Conservation (phyloP, 1,139 yeast genomes). For the Ogataea hybrid region DNA sequence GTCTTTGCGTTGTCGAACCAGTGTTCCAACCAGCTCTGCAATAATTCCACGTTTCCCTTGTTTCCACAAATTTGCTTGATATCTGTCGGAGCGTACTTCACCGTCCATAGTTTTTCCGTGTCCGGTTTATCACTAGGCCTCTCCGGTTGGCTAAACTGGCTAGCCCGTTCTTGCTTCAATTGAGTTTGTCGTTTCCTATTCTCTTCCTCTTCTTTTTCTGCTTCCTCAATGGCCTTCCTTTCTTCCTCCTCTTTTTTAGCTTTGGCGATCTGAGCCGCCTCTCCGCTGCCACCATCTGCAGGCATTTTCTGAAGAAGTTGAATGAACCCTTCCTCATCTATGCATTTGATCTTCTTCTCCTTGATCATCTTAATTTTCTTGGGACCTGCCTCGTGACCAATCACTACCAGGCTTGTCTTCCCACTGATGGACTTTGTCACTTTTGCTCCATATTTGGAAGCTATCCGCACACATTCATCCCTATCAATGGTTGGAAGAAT, state of each 20-base stretch:
- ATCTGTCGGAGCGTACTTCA: slow-evolving; percentile 82
- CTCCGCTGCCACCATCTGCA: slow-evolving; percentile 86
- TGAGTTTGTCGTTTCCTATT: slow-evolving; percentile 31
- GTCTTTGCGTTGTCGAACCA: slow-evolving; percentile 64
- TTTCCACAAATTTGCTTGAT: slow-evolving; percentile 87
- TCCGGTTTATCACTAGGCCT: slow-evolving; percentile 37
- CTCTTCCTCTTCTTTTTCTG: slow-evolving; percentile 42
- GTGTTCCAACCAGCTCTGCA: slow-evolving; percentile 70
- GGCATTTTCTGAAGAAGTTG: slow-evolving; percentile 80
- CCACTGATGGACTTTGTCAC: slow-evolving; percentile 86
- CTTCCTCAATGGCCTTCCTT: slow-evolving; percentile 47
- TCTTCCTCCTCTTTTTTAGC: slow-evolving; percentile 70
- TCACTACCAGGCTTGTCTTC: slow-evolving; percentile 82
- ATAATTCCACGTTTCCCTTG: slow-evolving; percentile 65
- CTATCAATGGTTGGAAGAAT: slow-evolving; percentile 77
- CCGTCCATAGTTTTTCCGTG: slow-evolving; percentile 81
- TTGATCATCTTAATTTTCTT: slow-evolving; percentile 84
- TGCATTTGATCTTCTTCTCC: slow-evolving; percentile 70
- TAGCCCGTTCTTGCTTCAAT: slow-evolving; percentile 26
- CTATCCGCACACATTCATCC: slow-evolving; percentile 69
- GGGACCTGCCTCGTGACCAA: slow-evolving; percentile 98
- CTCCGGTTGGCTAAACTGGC: slow-evolving; percentile 16
- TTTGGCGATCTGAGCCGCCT: slow-evolving; percentile 68
- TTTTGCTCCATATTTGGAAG: slow-evolving; percentile 89
- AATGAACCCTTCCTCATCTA: slow-evolving; percentile 83